Evolutionary conservation across 208 protist species (phyloP).

Genomic region (Trypanosoma boissoni): DNA sequence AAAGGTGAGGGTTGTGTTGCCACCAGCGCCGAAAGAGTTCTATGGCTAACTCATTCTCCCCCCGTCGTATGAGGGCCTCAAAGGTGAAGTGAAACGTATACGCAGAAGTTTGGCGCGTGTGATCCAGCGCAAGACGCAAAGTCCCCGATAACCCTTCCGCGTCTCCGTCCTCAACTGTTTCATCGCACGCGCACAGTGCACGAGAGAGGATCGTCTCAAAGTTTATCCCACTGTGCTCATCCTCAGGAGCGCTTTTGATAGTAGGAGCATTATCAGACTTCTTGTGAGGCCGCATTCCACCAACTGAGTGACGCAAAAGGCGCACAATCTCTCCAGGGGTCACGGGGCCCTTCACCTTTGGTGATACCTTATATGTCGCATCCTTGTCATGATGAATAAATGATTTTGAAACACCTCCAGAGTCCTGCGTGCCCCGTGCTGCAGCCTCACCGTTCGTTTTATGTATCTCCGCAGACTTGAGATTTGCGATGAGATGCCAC

Average conservation of each 20-base stretch:
- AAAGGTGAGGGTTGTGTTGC: slow-evolving; percentile 62
- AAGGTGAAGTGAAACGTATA: slow-evolving; percentile 57
- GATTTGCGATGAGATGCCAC: slow-evolving; percentile 24
- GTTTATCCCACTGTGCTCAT: no score
- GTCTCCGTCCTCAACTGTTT: no score
- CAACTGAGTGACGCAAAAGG: slow-evolving; percentile 14
- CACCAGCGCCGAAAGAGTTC: slow-evolving; percentile 72
- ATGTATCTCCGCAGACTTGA: slow-evolving; percentile 19
- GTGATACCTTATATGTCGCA: not conserved
- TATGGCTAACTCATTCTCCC: slow-evolving; percentile 27
- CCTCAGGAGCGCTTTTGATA: no score
- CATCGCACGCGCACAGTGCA: no score
- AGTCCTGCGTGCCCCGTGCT: no score
- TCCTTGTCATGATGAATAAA: not conserved
- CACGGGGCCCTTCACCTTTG: not conserved
- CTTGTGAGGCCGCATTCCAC: not conserved
- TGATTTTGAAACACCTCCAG: no score
- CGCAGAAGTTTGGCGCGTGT: slow-evolving; percentile 37
- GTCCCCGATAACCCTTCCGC: no score
- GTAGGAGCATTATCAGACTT: no score
- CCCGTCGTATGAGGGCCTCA: slow-evolving; percentile 35
- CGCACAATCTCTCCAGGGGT: slow-evolving; percentile 7
- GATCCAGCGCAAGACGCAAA: slow-evolving; percentile 23
- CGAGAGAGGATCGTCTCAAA: no score
- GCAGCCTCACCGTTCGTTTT: not conserved